Base-by-base conservation (phyloP, 805 yeast species). In the Candida sakaeoensis region DNA sequence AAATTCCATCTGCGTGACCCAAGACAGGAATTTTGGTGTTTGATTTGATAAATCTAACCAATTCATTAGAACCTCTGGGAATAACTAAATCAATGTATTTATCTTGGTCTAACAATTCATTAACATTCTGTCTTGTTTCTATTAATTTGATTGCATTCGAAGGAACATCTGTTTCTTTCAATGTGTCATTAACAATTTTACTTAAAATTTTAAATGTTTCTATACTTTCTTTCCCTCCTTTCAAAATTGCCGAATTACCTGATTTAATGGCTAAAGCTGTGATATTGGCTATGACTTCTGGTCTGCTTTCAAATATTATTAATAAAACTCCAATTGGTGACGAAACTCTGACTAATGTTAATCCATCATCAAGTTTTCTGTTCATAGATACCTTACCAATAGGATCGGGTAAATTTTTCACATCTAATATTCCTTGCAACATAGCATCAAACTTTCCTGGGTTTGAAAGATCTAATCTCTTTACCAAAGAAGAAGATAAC, bases 1-100 rank as follows among this genome's bases (percentile, higher is more conserved):
- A 93, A 45, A 91, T 83, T 34, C 99, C 99, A 63, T 93, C 98
- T 7, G 99, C 99, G 60, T 93, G 99, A 41, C 99, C 99, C 57
- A 93, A 66, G 6, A 93, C 99, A 4, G 99, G 98, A 52, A 93
- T 95, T 59, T 88, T 88, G 17, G 99, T 91, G 57, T 79, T 78
- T 18, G 77, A 74, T 64, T 95, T 93, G 60, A 93, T 90, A 58
- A 74, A 79, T 51, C 86, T 77, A 29, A 93, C 99, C 43, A 93
- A 74, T 47, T 81, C 91, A 55, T 93, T 93, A 21, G 96, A 86
- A n/a, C 99, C 99, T 54, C 99, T 77, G 45, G 99, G 99, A 53
- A 93, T 88, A 16, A 93, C 99, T 59, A 93, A 73, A 60, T 93
- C 99, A 42, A 93, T 91, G 61, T 82, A 87, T 54, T 75, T 77